Conservation (phyloP, 257 asterid genomes). For the Solanum ahanhuiri region DNA sequence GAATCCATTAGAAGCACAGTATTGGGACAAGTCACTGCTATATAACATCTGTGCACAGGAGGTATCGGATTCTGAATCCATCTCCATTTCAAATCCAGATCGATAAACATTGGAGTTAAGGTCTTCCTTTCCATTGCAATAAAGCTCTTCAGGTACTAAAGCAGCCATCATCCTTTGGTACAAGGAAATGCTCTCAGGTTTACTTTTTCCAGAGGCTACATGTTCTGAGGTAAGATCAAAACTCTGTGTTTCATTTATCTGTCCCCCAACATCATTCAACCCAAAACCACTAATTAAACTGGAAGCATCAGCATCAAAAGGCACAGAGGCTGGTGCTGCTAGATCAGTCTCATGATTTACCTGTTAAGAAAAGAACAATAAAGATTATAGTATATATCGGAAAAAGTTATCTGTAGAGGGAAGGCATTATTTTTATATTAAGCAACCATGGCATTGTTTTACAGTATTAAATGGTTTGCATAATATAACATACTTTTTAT, state of each 20-base stretch:
- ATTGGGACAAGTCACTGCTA: conserved; percentile 29
- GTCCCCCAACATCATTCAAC: conserved; percentile 35
- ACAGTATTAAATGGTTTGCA: background rate
- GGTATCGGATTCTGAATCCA: conserved; percentile 33
- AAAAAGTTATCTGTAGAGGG: background rate
- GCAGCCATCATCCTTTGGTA: conserved; percentile 81
- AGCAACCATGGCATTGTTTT: background rate
- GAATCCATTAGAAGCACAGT: conserved; percentile 43
- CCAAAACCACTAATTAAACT: conserved; percentile 28
- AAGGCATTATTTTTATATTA: background rate
- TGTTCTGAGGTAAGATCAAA: conserved; percentile 38
- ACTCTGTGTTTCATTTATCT: conserved; percentile 37
- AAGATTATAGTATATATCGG: background rate
- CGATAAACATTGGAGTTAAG: conserved; percentile 29
- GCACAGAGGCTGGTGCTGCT: conserved; percentile 28
- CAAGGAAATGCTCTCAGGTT: conserved; percentile 42
- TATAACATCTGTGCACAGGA: conserved; percentile 28
- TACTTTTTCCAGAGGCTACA: conserved; percentile 31
- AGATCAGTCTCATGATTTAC: conserved; percentile 30
- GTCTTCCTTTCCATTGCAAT: conserved; percentile 35
- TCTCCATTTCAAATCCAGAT: conserved; percentile 45
- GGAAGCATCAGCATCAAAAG: conserved; percentile 42
- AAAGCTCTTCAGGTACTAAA: conserved; percentile 57
- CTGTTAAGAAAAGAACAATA: conserved; percentile 21
- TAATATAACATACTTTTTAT: background rate